Evolutionary conservation across 2,329 filamentous ascomycete species (phyloP).

Genomic region (Claviceps monticola): DNA sequence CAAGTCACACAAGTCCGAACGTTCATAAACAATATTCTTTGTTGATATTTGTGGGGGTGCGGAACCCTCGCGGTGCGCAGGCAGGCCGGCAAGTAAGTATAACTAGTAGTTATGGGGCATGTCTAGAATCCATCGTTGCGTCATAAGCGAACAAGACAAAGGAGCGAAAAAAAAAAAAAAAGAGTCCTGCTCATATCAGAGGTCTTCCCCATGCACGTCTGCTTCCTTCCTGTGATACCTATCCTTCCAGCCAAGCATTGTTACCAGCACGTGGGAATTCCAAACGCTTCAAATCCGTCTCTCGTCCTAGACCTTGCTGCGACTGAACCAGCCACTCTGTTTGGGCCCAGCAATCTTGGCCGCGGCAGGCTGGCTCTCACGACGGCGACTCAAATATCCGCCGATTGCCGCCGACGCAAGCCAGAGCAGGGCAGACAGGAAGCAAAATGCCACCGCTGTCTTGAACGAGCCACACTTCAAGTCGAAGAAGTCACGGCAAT

Average conservation of each 20-base stretch:
- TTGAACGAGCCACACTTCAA: constrained; percentile 58
- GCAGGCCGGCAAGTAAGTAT: background rate
- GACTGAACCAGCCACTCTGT: constrained; percentile 26
- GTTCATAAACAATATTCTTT: background rate
- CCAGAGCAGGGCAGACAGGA: constrained; percentile 59
- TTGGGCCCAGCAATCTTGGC: constrained; percentile 16
- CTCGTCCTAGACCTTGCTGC: constrained; percentile 25
- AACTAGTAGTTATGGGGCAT: background rate
- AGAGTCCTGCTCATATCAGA: background rate
- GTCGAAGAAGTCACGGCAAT: constrained; percentile 43
- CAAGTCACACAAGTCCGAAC: background rate
- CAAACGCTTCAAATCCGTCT: background rate
- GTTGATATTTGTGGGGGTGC: background rate
- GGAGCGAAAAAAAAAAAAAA: background rate
- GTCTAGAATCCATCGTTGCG: background rate
- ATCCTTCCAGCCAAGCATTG: too few species aligned
- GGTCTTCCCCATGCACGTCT: background rate
- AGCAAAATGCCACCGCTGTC: constrained; percentile 56
- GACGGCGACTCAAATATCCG: constrained; percentile 37
- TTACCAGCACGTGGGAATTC: background rate
- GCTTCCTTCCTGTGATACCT: background rate
- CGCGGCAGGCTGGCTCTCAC: constrained; percentile 18
- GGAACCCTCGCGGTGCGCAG: background rate
- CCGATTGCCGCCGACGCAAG: constrained; percentile 48
- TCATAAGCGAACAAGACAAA: background rate